phyloP scores from a whole-genome alignment of 1,284 basidiomycete species.

The Fistulina hepatica region DNA sequence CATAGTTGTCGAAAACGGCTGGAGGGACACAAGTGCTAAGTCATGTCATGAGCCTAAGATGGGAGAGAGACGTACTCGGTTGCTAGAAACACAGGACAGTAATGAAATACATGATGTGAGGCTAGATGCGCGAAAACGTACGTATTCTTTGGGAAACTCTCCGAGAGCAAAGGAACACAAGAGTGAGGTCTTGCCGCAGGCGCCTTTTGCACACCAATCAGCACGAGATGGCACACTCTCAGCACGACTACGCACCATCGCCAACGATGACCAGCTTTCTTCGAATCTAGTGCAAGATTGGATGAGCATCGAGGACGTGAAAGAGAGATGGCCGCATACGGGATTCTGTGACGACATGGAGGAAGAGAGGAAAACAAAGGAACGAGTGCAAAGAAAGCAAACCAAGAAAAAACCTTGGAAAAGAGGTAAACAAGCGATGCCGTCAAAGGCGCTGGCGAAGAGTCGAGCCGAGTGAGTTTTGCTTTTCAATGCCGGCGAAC shows the following conservation, averaged over 20 bases:
- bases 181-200: slow-evolving; percentile 78
- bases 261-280: slow-evolving; percentile 91
- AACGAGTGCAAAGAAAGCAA: no score
- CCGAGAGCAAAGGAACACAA: slow-evolving; percentile 89
- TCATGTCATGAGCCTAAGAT: slow-evolving; percentile 9
- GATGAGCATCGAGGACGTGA: slow-evolving; percentile 8
- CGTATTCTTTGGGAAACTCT: slow-evolving; percentile 96
- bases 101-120: slow-evolving; percentile 10
- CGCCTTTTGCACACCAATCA: slow-evolving; percentile 40
- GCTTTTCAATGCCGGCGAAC: no score
- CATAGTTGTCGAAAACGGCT: slow-evolving; percentile 98
- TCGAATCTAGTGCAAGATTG: slow-evolving; percentile 46
- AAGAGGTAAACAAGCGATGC: no score
- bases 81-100: slow-evolving; percentile 28
- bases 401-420: no score
- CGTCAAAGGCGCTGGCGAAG: no score
- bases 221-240: background rate
- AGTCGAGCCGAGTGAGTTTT: no score
- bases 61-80: slow-evolving; percentile 38
- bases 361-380: no score
- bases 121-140: slow-evolving; percentile 30
- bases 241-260: slow-evolving; percentile 54
- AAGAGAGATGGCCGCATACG: background rate
- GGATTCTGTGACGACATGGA: no score
- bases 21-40: slow-evolving; percentile 13